A percentile compares a stretch with the other conserved stretches of the same genome.
Evolutionary conservation across 192 early-diverging fungal species (phyloP).

Genomic region (Rhizophlyctis rosea): DNA sequence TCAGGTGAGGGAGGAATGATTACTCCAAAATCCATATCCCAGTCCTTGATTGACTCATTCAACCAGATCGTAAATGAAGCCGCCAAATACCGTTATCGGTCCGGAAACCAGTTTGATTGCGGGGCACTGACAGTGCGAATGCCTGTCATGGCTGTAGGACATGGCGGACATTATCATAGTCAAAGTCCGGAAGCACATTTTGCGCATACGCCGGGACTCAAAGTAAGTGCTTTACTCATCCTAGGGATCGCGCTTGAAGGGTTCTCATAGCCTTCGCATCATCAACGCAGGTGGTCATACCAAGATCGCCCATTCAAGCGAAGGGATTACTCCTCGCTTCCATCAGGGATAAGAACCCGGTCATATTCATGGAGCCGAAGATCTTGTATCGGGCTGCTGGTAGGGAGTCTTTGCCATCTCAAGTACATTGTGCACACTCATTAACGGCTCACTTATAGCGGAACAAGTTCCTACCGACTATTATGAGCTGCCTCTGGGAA

Average conservation of each 20-base stretch:
- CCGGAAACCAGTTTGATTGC: conserved; percentile 86
- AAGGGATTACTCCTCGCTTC: conserved; percentile 89
- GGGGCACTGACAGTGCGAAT: conserved; percentile 88
- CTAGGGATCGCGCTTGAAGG: no score
- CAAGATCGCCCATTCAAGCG: conserved; percentile 89
- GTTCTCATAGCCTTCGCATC: background rate
- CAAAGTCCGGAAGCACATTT: conserved; percentile 94
- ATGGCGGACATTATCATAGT: conserved; percentile 95
- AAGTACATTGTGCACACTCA: conserved; percentile 1
- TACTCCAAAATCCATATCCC: no score
- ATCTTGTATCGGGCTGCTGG: conserved; percentile 89
- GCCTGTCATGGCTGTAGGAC: conserved; percentile 91
- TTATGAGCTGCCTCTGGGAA: conserved; percentile 84
- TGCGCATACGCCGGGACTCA: conserved; percentile 91
- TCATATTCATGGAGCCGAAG: conserved; percentile 97
- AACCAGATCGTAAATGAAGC: conserved; percentile 94
- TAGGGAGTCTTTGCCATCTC: conserved; percentile 17
- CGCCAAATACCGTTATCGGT: conserved; percentile 94
- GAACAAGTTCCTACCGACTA: conserved; percentile 93
- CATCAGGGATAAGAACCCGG: conserved; percentile 89
- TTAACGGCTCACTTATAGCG: conserved; percentile 43
- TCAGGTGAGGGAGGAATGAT: conserved; percentile 64
- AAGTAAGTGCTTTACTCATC: conserved; percentile 45
- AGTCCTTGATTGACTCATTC: no score
- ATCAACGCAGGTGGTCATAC: conserved; percentile 66